phyloP scores from a whole-genome alignment of 148 eudicot genomes.

The Dysphania ambrosioides region DNA sequence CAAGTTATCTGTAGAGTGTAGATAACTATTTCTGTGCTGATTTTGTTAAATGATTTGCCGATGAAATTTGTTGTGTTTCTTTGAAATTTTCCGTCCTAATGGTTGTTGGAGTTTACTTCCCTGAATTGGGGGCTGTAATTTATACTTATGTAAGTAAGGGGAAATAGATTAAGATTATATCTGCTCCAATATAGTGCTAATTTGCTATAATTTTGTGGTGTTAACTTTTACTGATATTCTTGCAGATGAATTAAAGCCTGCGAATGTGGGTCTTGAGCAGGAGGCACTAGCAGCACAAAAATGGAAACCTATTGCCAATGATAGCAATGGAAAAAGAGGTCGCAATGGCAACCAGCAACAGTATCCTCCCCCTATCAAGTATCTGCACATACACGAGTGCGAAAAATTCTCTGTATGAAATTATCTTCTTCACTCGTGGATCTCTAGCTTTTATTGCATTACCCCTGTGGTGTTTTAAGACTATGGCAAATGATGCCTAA shows the following conservation, averaged over 20 bases:
- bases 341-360: conserved; percentile 56
- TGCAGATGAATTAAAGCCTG: conserved; percentile 92
- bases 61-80: neutral
- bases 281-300: conserved; percentile 75
- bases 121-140: too few species aligned
- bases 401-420: conserved; percentile 87
- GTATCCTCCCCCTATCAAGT: conserved; percentile 65
- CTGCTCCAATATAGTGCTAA: neutral
- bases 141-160: too few species aligned
- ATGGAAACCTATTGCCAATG: conserved; percentile 58
- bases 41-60: neutral
- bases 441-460: neutral
- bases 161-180: neutral
- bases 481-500: conserved; percentile 8
- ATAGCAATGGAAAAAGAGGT: conserved; percentile 55
- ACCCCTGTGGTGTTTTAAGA: neutral
- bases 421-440: neutral
- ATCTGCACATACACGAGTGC: conserved; percentile 78
- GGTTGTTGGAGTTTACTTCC: neutral
- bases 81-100: neutral
- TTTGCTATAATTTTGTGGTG: neutral
- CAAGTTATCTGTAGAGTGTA: neutral
- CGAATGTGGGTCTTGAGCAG: conserved; percentile 98
- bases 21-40: conserved; percentile 3
- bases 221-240: conserved; percentile 11